Evolutionary conservation across 352 stramenopile genomes (phyloP), one percentile per base, ranked within the genome.

Genomic region (Globisporangium splendens): DNA sequence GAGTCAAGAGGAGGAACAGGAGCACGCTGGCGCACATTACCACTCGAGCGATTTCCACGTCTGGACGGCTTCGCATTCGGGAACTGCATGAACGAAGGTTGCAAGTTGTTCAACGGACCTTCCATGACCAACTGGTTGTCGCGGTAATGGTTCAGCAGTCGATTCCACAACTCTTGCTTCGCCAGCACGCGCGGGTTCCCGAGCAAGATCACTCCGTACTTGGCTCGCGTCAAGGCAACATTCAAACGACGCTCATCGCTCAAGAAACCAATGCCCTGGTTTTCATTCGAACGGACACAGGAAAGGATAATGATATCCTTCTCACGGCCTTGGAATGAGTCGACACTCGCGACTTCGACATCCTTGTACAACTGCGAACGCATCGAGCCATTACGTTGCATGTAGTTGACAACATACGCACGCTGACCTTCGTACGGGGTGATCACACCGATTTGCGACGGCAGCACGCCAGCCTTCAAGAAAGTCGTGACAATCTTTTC

Each of bases 271-370:
- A 99, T 99, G 17, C 97, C 97, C 56, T 99, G 96, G 69, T 97
- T 97, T 61, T 99, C 95, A 70, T 99, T 99, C n/a, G 96, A 99
- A 51, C 96, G 93, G 31, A 99, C 98, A 70, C 97, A 99, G 11
- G 96, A 99, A 20, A 98, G 67, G 61, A 98, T 96, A 61, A 99
- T 99, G 51, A 98, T 89, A 72, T 99, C 97, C 75, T 99, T 99
- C 68, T 99, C 98, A 39, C 98, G 95, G 13, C 98, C 98, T 76
- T 99, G 98, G 71, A 99, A 99, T 58, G 96, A 97, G 83, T 99
- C 97, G 7, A 99, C 98, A 58, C 86, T 98, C 15, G 97, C 97
- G 17, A 99, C 96, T 84, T 99, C 97, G 46, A 99, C 97, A 11
- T 98, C 89, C 73, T 98, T 97, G 72, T 99, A 99, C 7, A 98